Conservation (phyloP, 108 stramenopile genomes). For the Nitzschia sp. region DNA sequence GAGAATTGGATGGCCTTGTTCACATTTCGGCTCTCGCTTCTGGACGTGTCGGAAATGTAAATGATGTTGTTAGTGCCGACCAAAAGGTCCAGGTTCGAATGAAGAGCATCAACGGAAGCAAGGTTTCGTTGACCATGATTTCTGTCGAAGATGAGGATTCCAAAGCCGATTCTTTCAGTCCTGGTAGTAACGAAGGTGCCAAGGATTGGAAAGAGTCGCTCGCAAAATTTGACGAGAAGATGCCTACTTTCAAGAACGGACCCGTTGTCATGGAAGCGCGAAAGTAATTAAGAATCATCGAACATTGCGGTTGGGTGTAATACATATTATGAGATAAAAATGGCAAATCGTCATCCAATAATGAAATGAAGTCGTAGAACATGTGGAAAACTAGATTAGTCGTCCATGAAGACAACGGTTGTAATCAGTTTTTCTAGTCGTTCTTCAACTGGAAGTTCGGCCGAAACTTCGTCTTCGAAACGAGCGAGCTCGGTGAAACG, state of each 20-base stretch:
- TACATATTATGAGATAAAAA: not conserved
- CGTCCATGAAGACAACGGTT: constrained; percentile 13
- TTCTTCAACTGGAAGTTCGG: constrained; percentile 12
- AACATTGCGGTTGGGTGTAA: not conserved
- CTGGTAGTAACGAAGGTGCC: constrained; percentile 55
- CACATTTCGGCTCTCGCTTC: constrained; percentile 80
- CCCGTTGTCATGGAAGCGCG: constrained; percentile 62
- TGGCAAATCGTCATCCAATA: not conserved
- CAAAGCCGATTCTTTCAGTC: constrained; percentile 27
- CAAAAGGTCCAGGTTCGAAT: constrained; percentile 85
- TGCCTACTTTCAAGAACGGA: constrained; percentile 65
- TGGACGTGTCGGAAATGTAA: constrained; percentile 61
- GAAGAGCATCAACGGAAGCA: constrained; percentile 60
- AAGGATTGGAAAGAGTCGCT: constrained; percentile 81
- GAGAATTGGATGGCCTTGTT: constrained; percentile 85
- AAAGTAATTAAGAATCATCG: constrained; percentile 27
- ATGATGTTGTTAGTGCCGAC: constrained; percentile 59
- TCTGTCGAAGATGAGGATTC: constrained; percentile 77
- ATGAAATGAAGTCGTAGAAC: not conserved
- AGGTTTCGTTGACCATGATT: constrained; percentile 85
- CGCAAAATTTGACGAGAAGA: constrained; percentile 46
- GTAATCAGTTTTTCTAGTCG: not conserved
- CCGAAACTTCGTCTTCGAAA: constrained; percentile 20
- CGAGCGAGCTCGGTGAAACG: constrained; percentile 15
- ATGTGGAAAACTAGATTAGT: constrained; percentile 1